These are phyloP conservation scores for Leccinellum albellum DNA, from an alignment of 768 basidiomycete species.

Conservation along the genomic window DNA sequence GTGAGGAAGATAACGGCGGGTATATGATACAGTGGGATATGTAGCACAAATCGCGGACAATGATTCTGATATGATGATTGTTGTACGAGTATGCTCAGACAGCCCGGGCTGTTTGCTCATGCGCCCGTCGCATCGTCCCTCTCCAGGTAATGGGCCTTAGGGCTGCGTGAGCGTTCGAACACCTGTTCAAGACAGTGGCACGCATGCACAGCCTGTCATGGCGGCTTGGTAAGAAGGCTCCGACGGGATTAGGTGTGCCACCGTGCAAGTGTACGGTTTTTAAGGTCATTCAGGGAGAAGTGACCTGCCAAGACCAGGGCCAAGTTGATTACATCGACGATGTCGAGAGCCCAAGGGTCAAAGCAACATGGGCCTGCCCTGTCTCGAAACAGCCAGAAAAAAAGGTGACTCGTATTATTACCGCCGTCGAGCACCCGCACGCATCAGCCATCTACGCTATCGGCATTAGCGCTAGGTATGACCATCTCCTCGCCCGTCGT, in stretches of 20 bases:
- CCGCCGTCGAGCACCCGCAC: neutral
- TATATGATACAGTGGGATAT: too few species aligned
- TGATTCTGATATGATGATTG: neutral
- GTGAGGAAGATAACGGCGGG: too few species aligned
- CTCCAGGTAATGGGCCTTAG: neutral
- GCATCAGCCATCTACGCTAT: constrained; percentile 18
- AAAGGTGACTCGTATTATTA: neutral
- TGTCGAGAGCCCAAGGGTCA: neutral
- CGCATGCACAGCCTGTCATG: too few species aligned
- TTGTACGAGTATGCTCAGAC: too few species aligned
- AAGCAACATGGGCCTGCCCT: neutral
- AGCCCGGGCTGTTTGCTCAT: too few species aligned
- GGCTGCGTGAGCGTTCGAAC: neutral
- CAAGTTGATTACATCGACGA: neutral
- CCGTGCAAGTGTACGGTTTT: too few species aligned
- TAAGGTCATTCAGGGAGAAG: too few species aligned
- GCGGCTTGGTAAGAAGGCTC: too few species aligned
- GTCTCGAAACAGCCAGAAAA: neutral
- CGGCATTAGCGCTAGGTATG: constrained; percentile 11
- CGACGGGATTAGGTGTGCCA: too few species aligned
- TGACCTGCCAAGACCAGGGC: neutral
- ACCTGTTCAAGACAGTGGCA: neutral
- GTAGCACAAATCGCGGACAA: too few species aligned
- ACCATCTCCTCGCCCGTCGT: constrained; percentile 10
- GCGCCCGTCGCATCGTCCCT: neutral